Evolutionary conservation across 306 rosid genomes (phyloP), one percentile per base, ranked within the genome.

Genomic region (Trifolium repens): DNA sequence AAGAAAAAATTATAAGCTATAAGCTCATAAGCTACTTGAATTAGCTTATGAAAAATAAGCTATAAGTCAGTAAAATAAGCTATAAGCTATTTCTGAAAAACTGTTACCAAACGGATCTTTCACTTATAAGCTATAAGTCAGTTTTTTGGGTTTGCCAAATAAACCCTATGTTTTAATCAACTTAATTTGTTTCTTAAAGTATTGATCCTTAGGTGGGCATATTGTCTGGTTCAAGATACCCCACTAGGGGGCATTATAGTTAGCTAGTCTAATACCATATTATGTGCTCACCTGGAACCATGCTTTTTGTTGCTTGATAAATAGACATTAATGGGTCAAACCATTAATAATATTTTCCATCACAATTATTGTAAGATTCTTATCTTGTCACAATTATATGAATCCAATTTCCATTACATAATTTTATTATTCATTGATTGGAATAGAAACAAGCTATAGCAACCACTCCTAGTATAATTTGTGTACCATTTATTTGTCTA

Each of bases 241-340:
- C 61, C 69, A 74, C 67, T 61, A 14, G 59, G 50, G 67, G 53
- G 27, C 47, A 54, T 46, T 69, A 59, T 27, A 32, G 46, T 15
- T 64, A 37, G 26, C 32, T 53, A 30, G n/a, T 57, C 47, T 44
- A 32, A 24, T 60, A 15, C 40, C 27, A 32, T 50, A 64, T 66
- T 61, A 62, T 66, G 13, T 64, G 61, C 75, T 77, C 44, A 47
- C 53, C 53, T 77, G 46, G 46, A 80, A 44, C 39, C 59, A 67
- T 55, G 32, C 61, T 52, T 77, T 71, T 5, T 80, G 67, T 69
- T 55, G 43, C 67, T 63, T 9, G 43, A 78, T 77, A 67, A 59
- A 12, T 76, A 32, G 61, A 72, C 82, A 79, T 64, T 57, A 46
- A 52, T 68, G 60, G 60, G 34, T 68, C 82, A 77, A 77, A 67